Evolutionary conservation across 306 rosid genomes (phyloP), one percentile per base, ranked within the genome.

Genomic region (Sindora glabra): DNA sequence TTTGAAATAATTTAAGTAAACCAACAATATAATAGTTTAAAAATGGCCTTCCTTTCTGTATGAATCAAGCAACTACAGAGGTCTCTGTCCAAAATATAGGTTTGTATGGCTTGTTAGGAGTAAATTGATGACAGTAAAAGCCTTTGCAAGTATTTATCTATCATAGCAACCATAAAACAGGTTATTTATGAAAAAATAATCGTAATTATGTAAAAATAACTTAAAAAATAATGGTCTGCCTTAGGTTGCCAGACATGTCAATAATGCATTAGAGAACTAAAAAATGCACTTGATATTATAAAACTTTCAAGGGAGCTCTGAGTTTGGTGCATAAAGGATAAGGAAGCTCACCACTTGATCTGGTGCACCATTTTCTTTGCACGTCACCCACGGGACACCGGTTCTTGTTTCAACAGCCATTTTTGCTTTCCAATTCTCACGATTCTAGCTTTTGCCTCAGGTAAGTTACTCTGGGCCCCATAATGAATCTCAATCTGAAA

Each of bases 281-380:
- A 26, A 11, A 41, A 42, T 36, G 32, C 46, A 44, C 45, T 14
- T 47, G 51, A 66, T 60, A 24, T 11, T 51, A 72, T 54, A 40
- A 17, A 51, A 32, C 25, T 66, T 52, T 48, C 22, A 17, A 7
- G 17, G 1, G 49, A 15, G 21, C 15, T 2, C 49, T 8, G 8
- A 16, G 48, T 74, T 5, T 22, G 38, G 62, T 21, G 62, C 39
- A 44, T 38, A 21, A 59, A 27, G 66, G 50, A 29, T 56, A 27
- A 34, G 57, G 69, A 37, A 62, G 54, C 81, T 82, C 59, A 94
- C 99, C 87, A 94, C 87, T 67, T 97, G 99, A 89, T 94, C 99
- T 21, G 99, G 99, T 6, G 99, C 99, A 80, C 89, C 97, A n/a
- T 89, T 97, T 82, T 94, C 95, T 83, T 94, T 94, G 86, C 99